phyloP scores from a whole-genome alignment of 495 filamentous ascomycete genomes.

The Neurospora sp. region DNA sequence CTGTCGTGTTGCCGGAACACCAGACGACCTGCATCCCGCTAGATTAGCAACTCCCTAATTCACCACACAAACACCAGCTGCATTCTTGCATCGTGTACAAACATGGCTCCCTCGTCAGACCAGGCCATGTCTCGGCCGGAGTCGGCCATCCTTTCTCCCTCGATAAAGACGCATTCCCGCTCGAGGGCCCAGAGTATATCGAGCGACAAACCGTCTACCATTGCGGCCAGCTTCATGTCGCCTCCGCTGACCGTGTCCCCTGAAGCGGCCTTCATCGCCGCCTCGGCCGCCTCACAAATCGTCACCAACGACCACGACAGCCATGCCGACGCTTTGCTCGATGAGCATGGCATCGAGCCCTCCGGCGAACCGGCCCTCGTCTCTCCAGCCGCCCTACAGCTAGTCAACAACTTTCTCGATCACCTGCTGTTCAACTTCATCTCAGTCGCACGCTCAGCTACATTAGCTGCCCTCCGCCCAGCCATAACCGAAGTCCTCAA shows the following conservation, averaged over 20 bases:
- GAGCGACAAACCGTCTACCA: slow-evolving; percentile 42
- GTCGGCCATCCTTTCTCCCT: slow-evolving; percentile 25
- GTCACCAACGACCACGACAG: slow-evolving; percentile 79
- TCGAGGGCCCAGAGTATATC: slow-evolving; percentile 43
- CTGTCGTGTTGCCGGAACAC: neutral
- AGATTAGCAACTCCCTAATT: neutral
- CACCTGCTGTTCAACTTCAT: slow-evolving; percentile 86
- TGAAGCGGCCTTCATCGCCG: slow-evolving; percentile 77
- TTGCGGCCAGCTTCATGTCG: slow-evolving; percentile 44
- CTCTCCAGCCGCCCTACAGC: slow-evolving; percentile 59
- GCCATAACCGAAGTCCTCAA: slow-evolving; percentile 84
- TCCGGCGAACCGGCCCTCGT: slow-evolving; percentile 61
- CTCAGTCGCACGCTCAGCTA: slow-evolving; percentile 67
- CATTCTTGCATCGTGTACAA: neutral
- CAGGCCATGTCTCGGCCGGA: slow-evolving; percentile 31
- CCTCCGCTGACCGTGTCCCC: slow-evolving; percentile 60
- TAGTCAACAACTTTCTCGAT: slow-evolving; percentile 90
- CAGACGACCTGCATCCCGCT: neutral
- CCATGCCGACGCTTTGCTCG: slow-evolving; percentile 53
- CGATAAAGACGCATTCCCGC: slow-evolving; percentile 25
- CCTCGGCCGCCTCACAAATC: slow-evolving; percentile 82
- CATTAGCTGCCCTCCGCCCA: slow-evolving; percentile 64
- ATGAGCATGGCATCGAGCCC: slow-evolving; percentile 52
- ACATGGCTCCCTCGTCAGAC: slow-evolving; percentile 22
- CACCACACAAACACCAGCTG: neutral